phyloP scores from a whole-genome alignment of 1,139 yeast species.

The Yamadazyma songkhlaensis region DNA sequence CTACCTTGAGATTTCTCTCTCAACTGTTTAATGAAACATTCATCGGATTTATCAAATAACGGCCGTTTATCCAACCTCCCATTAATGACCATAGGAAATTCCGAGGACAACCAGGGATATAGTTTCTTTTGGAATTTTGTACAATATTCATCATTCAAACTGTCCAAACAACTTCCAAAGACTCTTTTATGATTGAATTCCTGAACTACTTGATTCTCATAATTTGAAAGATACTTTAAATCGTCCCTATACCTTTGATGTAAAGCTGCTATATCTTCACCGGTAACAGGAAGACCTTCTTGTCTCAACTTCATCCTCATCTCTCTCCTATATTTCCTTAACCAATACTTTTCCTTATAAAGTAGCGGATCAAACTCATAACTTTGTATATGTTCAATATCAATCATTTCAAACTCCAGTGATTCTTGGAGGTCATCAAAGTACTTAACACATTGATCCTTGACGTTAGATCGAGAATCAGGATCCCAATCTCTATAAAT shows the following conservation, averaged over 20 bases:
- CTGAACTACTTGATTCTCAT: slow-evolving; percentile 21
- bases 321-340: slow-evolving; percentile 16
- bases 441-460: slow-evolving; percentile 16
- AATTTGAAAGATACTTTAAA: slow-evolving; percentile 14
- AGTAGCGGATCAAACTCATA: slow-evolving; percentile 19
- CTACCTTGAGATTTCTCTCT: slow-evolving; percentile 20
- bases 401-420: slow-evolving; percentile 14
- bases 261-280: slow-evolving; percentile 14
- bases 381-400: slow-evolving; percentile 17
- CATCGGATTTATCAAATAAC: slow-evolving; percentile 6
- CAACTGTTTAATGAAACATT: slow-evolving; percentile 5
- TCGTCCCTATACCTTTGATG: slow-evolving; percentile 12
- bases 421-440: slow-evolving; percentile 14
- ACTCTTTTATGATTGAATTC: slow-evolving; percentile 27
- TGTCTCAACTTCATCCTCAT: slow-evolving; percentile 13
- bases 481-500: slow-evolving; percentile 13
- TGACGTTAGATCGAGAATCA: background rate
- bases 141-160: slow-evolving; percentile 11
- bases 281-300: slow-evolving; percentile 13
- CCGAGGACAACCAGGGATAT: slow-evolving; percentile 22
- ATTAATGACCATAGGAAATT: slow-evolving; percentile 17
- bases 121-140: slow-evolving; percentile 12
- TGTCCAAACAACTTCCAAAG: slow-evolving; percentile 28
- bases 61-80: slow-evolving; percentile 19
- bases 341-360: slow-evolving; percentile 28